Conservation (phyloP, 164 flowering plant genomes). For the Vitis vinifera region DNA sequence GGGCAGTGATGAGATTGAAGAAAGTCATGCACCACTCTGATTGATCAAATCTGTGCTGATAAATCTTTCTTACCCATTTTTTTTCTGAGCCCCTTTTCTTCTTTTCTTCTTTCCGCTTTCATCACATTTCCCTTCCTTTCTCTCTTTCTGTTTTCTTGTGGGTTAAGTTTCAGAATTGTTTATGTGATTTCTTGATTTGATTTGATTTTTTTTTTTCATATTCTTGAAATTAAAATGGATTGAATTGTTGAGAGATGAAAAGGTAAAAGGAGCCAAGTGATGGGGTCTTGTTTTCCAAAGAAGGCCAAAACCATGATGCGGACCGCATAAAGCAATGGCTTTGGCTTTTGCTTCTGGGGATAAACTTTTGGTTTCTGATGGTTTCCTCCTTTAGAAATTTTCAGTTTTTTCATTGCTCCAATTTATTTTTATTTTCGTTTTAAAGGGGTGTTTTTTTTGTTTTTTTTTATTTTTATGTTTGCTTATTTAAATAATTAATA, state of each 20-base stretch:
- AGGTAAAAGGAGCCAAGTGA: conserved; percentile 33
- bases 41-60: conserved; percentile 33
- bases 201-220: not conserved
- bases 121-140: not conserved
- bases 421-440: too few species aligned
- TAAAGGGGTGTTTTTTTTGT: not conserved
- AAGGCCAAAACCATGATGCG: conserved; percentile 52
- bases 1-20: conserved; percentile 38
- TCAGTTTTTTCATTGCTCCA: not conserved
- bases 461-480: not conserved
- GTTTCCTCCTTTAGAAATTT: conserved; percentile 14
- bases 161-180: not conserved
- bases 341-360: conserved; percentile 39
- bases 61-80: conserved; percentile 35
- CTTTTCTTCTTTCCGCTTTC: not conserved
- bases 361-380: conserved; percentile 47
- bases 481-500: not conserved
- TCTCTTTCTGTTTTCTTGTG: not conserved
- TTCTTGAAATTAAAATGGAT: too few species aligned
- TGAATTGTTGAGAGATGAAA: not conserved
- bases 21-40: conserved; percentile 65
- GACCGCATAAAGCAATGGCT: conserved; percentile 35
- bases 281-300: conserved; percentile 19
- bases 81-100: conserved; percentile 36
- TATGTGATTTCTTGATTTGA: not conserved